Percentiles rank a stretch among this genome's conserved stretches.
These are phyloP conservation scores for Ambrosia trifida DNA, from an alignment of 129 eudicot species.

Conservation along the genomic window DNA sequence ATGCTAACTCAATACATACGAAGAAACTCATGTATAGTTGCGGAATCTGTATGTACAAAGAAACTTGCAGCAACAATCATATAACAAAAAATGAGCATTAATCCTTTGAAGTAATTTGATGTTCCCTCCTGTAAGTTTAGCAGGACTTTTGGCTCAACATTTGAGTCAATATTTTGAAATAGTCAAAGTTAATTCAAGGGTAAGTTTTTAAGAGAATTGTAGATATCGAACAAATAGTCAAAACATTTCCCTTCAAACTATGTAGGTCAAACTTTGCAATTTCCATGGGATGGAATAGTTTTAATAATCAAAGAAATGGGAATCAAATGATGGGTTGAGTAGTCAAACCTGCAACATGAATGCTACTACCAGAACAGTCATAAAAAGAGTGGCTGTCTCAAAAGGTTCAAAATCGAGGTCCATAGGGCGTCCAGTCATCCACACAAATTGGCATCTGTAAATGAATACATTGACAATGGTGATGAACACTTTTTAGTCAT, in stretches of 20 bases:
- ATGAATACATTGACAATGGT: background rate
- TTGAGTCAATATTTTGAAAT: no score
- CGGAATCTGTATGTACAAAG: constrained; percentile 64
- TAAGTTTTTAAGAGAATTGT: no score
- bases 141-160: background rate
- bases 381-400: constrained; percentile 73
- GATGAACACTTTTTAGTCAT: background rate
- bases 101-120: constrained; percentile 76
- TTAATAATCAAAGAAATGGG: background rate
- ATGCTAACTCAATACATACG: background rate
- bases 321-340: background rate
- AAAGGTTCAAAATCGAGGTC: constrained; percentile 74
- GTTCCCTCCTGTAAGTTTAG: constrained; percentile 60
- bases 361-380: constrained; percentile 76
- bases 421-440: constrained; percentile 66
- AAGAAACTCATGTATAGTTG: constrained; percentile 39
- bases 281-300: background rate
- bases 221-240: background rate
- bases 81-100: constrained; percentile 78
- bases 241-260: background rate
- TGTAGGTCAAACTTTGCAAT: background rate
- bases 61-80: constrained; percentile 83
- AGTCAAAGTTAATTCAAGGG: no score
- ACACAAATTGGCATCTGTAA: constrained; percentile 79
- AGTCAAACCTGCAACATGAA: constrained; percentile 70